Base-by-base conservation (phyloP, 768 basidiomycete species). In the Lactifluus hygrophoroides region DNA sequence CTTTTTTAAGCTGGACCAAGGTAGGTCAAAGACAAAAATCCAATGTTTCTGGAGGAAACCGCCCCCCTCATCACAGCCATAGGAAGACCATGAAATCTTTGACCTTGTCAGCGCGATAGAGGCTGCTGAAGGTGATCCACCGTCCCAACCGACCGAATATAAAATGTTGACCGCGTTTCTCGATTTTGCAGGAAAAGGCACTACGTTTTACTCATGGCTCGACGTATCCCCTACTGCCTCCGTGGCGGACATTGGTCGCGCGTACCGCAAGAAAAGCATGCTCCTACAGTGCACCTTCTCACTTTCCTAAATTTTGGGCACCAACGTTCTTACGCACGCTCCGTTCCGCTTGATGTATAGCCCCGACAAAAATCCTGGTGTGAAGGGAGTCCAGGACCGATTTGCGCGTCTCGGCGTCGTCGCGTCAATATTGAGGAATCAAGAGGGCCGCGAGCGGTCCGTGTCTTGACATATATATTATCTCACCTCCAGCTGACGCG, bases 81-180 rank as follows among this genome's bases (percentile, higher is more conserved):
- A 93, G 87, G 88, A 94, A 73, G 94, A 97, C 74, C 81, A 96
- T 76, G 94, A 97, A 71, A 94, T 97, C 37, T 97, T 97, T 68
- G 94, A 96, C 73, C 79, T 96, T 14, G 93, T 95, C 58, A 80
- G 81, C 62, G 88, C 80, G 19, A 69, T 97, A 21, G 86, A 94
- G 71, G 75, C 74, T 3, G 75, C 90, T 2, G 94, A 96, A 76
- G 93, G 93, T 77, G 51, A 51, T 74, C 44, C 38, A 32, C 40
- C 27, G 30, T 27, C 30, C 38, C 47, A n/a, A 32, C 32, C 5
- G 10, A 44, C 50, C 35, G 10, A 28, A 27, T 38, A 9, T 32
- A 14, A 6, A 6, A 32, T 25, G 8, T 49, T 54, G 32, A 49
- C 34, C 27, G 8, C 34, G 30, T 14, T 30, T 38, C 4, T 47